A percentile compares a stretch with the other conserved stretches of the same genome.
Evolutionary conservation across 768 basidiomycete genomes (phyloP).

Genomic region (Tricholoma furcatifolium): DNA sequence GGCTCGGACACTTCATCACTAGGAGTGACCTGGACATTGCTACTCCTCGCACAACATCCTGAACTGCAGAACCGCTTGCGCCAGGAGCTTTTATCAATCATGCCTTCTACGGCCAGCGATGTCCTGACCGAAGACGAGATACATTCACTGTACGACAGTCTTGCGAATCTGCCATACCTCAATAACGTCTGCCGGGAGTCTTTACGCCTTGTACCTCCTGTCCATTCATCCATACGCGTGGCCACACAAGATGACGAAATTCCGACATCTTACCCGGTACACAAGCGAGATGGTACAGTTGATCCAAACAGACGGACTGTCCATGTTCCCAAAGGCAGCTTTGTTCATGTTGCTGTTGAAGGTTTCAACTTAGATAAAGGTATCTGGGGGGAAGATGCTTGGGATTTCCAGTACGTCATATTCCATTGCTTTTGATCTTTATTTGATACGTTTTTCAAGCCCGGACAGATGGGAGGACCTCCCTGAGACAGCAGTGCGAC

Average conservation of each 20-base stretch:
- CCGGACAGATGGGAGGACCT: slow-evolving; percentile 82
- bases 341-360: slow-evolving; percentile 78
- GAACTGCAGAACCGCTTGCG: slow-evolving; percentile 70
- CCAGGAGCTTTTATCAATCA: slow-evolving; percentile 55
- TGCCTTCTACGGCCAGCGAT: slow-evolving; percentile 34
- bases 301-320: slow-evolving; percentile 41
- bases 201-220: slow-evolving; percentile 75
- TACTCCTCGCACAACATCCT: slow-evolving; percentile 67
- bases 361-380: slow-evolving; percentile 76
- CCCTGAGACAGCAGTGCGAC: slow-evolving; percentile 61
- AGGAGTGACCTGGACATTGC: slow-evolving; percentile 81
- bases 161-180: slow-evolving; percentile 67
- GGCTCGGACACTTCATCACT: slow-evolving; percentile 88
- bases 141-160: slow-evolving; percentile 50
- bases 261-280: slow-evolving; percentile 67
- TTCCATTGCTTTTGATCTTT: not conserved
- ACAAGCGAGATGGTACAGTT: slow-evolving; percentile 43
- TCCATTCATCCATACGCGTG: slow-evolving; percentile 79
- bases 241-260: slow-evolving; percentile 77
- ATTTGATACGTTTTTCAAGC: slow-evolving; percentile 32
- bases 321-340: slow-evolving; percentile 62
- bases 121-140: slow-evolving; percentile 63
- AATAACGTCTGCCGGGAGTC: slow-evolving; percentile 77
- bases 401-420: slow-evolving; percentile 69
- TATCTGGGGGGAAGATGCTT: slow-evolving; percentile 80